Evolutionary conservation across 2,329 filamentous ascomycete species (phyloP).

Genomic region (Volutella citrinella): DNA sequence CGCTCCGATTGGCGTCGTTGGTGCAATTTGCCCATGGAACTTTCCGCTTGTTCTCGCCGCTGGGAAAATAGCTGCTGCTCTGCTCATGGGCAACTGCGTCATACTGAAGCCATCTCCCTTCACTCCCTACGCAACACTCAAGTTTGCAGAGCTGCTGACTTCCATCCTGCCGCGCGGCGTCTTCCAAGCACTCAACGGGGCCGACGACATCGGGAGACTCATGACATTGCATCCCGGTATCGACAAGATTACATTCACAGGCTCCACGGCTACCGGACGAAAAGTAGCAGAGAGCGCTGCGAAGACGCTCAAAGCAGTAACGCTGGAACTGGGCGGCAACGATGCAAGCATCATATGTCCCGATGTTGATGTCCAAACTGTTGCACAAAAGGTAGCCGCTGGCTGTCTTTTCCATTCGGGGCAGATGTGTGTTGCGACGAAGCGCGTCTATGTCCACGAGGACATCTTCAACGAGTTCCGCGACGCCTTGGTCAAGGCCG

Average conservation of each 20-base stretch:
- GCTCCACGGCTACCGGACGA: conserved; percentile 56
- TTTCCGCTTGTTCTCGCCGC: conserved; percentile 46
- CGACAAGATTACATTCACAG: conserved; percentile 62
- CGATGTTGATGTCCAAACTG: conserved; percentile 1
- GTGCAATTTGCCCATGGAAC: conserved; percentile 51
- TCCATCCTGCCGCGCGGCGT: conserved; percentile 58
- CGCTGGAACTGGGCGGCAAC: conserved; percentile 1
- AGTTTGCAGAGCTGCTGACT: conserved; percentile 53
- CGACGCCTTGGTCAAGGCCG: conserved; percentile 27
- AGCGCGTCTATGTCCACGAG: conserved; percentile 58
- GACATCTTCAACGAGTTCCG: conserved; percentile 54
- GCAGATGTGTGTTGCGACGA: conserved; percentile 36
- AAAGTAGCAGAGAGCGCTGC: conserved; percentile 51
- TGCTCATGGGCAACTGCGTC: conserved; percentile 42
- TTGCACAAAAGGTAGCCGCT: not conserved
- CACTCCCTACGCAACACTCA: conserved; percentile 54
- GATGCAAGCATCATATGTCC: conserved; percentile 2
- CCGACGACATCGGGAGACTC: conserved; percentile 56
- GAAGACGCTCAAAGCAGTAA: conserved; percentile 50
- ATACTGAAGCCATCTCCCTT: conserved; percentile 54
- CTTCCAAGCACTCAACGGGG: conserved; percentile 57
- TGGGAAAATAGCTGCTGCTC: conserved; percentile 51
- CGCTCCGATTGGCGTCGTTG: conserved; percentile 37
- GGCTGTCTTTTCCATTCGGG: conserved; percentile 33
- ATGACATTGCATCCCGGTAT: conserved; percentile 55